Evolutionary conservation across 2,329 filamentous ascomycete genomes (phyloP), one percentile per base, ranked within the genome.

Genomic region (Ophiostoma fasciatum): DNA sequence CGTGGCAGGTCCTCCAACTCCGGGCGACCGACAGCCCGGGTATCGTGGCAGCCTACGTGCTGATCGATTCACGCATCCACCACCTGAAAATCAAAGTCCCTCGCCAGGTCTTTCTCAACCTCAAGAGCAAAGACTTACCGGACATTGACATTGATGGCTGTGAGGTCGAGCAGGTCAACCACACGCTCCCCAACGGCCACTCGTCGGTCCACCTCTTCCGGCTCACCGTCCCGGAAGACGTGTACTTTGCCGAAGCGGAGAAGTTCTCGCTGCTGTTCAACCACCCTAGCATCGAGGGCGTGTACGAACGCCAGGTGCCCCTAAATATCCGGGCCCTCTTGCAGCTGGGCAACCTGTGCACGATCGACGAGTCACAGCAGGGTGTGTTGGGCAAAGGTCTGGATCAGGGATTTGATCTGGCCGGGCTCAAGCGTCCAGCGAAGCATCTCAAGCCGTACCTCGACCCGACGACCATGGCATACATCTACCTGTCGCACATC

Each of bases 51-150:
- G 88, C 87, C 1, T 88, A 87, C 50, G 83, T 96, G 6, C 64
- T 98, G 40, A 96, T 98, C 44, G 90, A 94, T 51, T 77, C 78
- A 47, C 94, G 92, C 60, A 73, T 98, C 10, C 87, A 98, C 55
- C 66, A 74, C 4, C 61, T 98, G 42, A 94, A 85, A 52, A 68
- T 98, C 51, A 81, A 85, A 40, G 88, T 98, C 17, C 84, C 82
- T 4, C 76, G 90, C 15, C 79, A 87, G 47, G 64, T 99, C 4
- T 98, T 88, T 52, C 67, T 99, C 35, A 98, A 98, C 48, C 62
- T 98, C 41, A 93, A 92, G 57, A 74, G 75, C 46, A 78, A 82
- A 39, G 83, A 92, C 41, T 62, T 96, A 33, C 92, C 90, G 0
- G 80, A 94, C 49, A 81, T 96, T 26, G 81, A 85, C 15, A 75